These are phyloP conservation scores for Canna indica DNA, from an alignment of 176 grass and related monocot genomes.

Conservation along the genomic window DNA sequence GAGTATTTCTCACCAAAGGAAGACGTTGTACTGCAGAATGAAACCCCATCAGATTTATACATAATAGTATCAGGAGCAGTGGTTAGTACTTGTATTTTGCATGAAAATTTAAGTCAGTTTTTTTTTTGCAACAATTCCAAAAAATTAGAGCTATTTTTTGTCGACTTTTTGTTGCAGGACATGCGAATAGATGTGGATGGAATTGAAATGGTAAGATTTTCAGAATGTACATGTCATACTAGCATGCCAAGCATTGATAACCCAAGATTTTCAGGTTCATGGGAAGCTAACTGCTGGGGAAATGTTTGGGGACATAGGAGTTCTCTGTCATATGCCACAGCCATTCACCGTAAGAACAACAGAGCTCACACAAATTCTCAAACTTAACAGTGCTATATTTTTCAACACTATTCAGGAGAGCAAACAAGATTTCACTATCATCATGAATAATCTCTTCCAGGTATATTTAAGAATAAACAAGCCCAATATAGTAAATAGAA, in stretches of 20 bases:
- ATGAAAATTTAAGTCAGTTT: neutral
- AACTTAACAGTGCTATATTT: conserved; percentile 7
- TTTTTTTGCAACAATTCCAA: neutral
- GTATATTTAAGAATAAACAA: neutral
- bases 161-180: conserved; percentile 27
- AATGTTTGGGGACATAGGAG: conserved; percentile 18
- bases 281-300: conserved; percentile 15
- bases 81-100: neutral
- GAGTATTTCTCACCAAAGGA: conserved; percentile 14
- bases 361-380: conserved; percentile 20
- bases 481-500: neutral
- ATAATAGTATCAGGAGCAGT: conserved; percentile 7
- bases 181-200: conserved; percentile 32
- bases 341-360: conserved; percentile 18
- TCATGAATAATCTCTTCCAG: conserved; percentile 23
- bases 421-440: conserved; percentile 6
- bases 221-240: no score
- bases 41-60: conserved; percentile 3
- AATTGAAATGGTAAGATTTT: conserved; percentile 32
- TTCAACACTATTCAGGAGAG: conserved; percentile 10
- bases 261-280: neutral
- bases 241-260: neutral
- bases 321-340: conserved; percentile 19
- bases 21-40: conserved; percentile 1
- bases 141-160: neutral